These are phyloP conservation scores for Fusarium subglutinans DNA, from an alignment of 2,329 filamentous ascomycete genomes.

Conservation along the genomic window DNA sequence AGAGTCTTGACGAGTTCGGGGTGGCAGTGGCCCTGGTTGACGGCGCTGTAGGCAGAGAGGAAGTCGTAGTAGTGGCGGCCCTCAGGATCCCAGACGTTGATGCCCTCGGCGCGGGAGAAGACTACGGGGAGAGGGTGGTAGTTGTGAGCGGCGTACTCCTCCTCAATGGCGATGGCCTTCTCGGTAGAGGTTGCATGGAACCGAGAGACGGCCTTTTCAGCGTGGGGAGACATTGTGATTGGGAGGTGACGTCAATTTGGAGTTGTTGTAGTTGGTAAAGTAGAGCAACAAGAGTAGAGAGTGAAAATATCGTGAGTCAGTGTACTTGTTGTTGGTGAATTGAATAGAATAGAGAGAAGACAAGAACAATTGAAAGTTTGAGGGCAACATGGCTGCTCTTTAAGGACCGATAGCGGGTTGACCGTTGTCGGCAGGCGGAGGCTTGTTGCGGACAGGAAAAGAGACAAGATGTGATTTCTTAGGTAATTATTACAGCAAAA, in stretches of 20 bases:
- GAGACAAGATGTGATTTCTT: constrained; percentile 20
- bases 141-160: constrained; percentile 93
- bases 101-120: constrained; percentile 85
- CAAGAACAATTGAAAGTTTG: background rate
- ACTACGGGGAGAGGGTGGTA: constrained; percentile 97
- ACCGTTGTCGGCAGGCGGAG: constrained; percentile 17
- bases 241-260: background rate
- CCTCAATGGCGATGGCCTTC: constrained; percentile 81
- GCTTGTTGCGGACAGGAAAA: constrained; percentile 19
- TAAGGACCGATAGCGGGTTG: constrained; percentile 29
- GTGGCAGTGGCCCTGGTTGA: constrained; percentile 55
- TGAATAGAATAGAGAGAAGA: constrained; percentile 10
- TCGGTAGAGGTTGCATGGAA: constrained; percentile 83
- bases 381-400: constrained; percentile 32
- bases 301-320: background rate
- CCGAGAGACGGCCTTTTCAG: constrained; percentile 54
- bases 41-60: constrained; percentile 80
- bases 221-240: constrained; percentile 66
- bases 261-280: background rate
- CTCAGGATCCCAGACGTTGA: constrained; percentile 96
- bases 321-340: background rate
- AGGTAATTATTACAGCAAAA: constrained; percentile 44
- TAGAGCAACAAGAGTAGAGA: constrained; percentile 1
- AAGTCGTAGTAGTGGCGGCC: constrained; percentile 96
- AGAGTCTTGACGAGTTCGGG: constrained; percentile 93